These are phyloP conservation scores for Rhizopogon roseolus DNA, from an alignment of 768 basidiomycete species.

Conservation along the genomic window DNA sequence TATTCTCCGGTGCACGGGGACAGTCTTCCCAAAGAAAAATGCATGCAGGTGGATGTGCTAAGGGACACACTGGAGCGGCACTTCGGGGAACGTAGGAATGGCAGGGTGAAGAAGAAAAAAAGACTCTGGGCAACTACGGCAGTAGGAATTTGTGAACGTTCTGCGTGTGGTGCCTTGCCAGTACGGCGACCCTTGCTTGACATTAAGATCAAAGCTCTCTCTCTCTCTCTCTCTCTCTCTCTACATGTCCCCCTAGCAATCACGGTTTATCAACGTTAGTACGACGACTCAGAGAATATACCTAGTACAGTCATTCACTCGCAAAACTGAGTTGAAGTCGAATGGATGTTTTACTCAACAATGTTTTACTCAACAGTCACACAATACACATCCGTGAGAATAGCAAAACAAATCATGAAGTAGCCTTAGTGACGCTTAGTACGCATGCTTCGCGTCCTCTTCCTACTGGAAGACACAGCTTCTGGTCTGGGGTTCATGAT, in stretches of 20 bases:
- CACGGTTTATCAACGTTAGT: too few relatives aligned
- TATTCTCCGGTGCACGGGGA: too few relatives aligned
- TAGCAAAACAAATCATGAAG: neutral
- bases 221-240: too few relatives aligned
- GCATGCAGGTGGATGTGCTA: neutral
- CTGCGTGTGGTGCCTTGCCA: too few relatives aligned
- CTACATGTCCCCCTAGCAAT: too few relatives aligned
- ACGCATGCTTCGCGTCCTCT: neutral
- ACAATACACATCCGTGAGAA: neutral
- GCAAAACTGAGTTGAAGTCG: neutral
- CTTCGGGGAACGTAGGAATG: slow-evolving; percentile 9
- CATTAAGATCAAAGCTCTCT: too few relatives aligned
- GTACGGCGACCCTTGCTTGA: too few relatives aligned
- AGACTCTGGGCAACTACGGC: neutral
- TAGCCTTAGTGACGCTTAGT: neutral
- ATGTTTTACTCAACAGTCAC: too few relatives aligned
- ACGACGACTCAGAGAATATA: neutral
- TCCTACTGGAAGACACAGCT: neutral
- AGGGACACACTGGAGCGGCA: slow-evolving; percentile 8
- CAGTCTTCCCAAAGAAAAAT: too few relatives aligned
- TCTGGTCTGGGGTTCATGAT: slow-evolving; percentile 9
- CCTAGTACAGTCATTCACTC: neutral
- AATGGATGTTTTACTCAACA: too few relatives aligned
- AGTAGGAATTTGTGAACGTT: too few relatives aligned
- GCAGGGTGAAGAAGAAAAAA: slow-evolving; percentile 7